Conservation (phyloP, 2,329 filamentous ascomycete species). For the Rachicladosporium sp. region DNA sequence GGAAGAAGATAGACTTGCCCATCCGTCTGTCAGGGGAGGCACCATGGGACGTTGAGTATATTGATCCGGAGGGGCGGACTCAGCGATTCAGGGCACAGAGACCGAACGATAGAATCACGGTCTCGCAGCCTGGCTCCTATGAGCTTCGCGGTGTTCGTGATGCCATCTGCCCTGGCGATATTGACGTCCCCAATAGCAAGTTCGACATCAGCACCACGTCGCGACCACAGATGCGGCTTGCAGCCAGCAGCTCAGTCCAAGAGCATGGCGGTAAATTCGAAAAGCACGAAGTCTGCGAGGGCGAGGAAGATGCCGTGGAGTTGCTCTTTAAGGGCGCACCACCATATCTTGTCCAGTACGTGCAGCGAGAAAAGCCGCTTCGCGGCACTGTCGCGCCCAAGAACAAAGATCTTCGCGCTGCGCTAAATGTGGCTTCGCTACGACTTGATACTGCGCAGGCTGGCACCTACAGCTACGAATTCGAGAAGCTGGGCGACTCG, state of each 20-base stretch:
- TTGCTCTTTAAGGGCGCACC: constrained; percentile 64
- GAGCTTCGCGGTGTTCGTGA: constrained; percentile 69
- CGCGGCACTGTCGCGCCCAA: constrained; percentile 51
- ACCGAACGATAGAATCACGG: constrained; percentile 21
- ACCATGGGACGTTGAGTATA: constrained; percentile 72
- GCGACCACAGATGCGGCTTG: constrained; percentile 53
- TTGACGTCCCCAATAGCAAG: constrained; percentile 59
- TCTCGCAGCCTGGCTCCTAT: constrained; percentile 50
- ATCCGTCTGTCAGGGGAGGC: constrained; percentile 73
- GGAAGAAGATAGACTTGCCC: constrained; percentile 60
- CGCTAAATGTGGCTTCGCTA: constrained; percentile 62
- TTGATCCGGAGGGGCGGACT: constrained; percentile 27
- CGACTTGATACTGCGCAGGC: constrained; percentile 76
- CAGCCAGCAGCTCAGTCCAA: constrained; percentile 53
- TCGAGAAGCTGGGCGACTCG: constrained; percentile 69
- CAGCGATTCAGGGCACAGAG: constrained; percentile 28
- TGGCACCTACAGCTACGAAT: constrained; percentile 76
- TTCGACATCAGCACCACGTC: constrained; percentile 82
- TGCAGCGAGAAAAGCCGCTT: constrained; percentile 59
- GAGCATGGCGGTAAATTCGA: constrained; percentile 43
- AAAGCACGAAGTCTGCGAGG: constrained; percentile 82
- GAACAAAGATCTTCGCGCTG: constrained; percentile 63
- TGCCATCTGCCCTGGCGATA: constrained; percentile 64
- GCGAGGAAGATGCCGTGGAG: constrained; percentile 82
- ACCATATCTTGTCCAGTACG: constrained; percentile 74